Conservation (phyloP, 768 basidiomycete genomes). For the Heimioporus sp. region DNA sequence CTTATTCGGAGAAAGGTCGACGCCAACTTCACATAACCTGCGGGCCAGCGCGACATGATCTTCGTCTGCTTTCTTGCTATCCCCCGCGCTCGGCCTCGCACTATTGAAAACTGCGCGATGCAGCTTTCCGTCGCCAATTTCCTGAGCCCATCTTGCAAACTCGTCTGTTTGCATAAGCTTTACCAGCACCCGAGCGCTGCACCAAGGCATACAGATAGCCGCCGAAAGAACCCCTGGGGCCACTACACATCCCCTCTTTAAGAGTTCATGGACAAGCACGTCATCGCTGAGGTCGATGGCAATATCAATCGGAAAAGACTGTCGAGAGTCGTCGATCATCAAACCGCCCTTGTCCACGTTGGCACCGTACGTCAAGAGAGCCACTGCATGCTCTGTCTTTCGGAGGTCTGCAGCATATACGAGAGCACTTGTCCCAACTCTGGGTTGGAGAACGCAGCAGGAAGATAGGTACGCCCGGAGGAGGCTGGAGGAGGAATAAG, state of each 20-base stretch:
- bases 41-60: neutral
- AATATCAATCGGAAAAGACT: neutral
- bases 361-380: no score
- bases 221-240: neutral
- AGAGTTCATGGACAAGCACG: neutral
- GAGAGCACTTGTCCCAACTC: no score
- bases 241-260: neutral
- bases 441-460: no score
- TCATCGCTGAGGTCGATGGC: neutral
- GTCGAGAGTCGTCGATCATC: neutral
- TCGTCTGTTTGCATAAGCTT: neutral
- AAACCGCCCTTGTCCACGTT: neutral
- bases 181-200: neutral
- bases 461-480: no score
- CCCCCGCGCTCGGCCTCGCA: neutral
- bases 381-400: no score
- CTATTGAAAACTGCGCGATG: neutral
- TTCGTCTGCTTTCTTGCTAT: neutral
- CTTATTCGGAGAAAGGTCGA: neutral
- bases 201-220: constrained; percentile 1
- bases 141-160: neutral
- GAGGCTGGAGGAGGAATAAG: no score
- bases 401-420: no score
- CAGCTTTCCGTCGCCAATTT: neutral
- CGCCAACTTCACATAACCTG: neutral